These are phyloP conservation scores for Tetraselmis striata DNA, from an alignment of 139 green algal genomes.

Conservation along the genomic window DNA sequence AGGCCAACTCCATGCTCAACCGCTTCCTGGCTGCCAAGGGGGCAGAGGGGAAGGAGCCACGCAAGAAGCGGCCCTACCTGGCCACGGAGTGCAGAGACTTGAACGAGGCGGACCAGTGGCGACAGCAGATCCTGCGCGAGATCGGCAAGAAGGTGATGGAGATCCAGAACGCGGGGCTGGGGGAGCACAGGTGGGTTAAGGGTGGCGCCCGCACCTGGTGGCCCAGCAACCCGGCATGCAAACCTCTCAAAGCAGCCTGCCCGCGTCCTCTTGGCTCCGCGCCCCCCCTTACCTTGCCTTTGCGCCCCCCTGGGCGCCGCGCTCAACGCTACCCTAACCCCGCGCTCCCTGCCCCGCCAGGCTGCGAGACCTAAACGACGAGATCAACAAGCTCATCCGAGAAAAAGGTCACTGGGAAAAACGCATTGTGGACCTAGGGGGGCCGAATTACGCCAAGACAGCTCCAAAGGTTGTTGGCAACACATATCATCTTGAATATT, in stretches of 20 bases:
- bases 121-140: slow-evolving; percentile 91
- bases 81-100: slow-evolving; percentile 86
- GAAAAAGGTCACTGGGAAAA: slow-evolving; percentile 97
- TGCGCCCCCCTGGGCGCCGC: too few species aligned
- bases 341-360: too few species aligned
- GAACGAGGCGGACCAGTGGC: slow-evolving; percentile 90
- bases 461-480: slow-evolving; percentile 64
- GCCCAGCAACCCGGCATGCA: too few species aligned
- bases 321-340: too few species aligned
- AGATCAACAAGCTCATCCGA: slow-evolving; percentile 99
- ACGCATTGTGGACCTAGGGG: slow-evolving; percentile 91
- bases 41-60: slow-evolving; percentile 53
- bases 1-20: slow-evolving; percentile 96
- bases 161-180: slow-evolving; percentile 98
- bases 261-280: too few species aligned
- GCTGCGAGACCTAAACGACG: slow-evolving; percentile 96
- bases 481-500: too few species aligned
- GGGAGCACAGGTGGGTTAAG: slow-evolving; percentile 75
- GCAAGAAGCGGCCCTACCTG: slow-evolving; percentile 76
- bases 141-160: slow-evolving; percentile 97
- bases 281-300: too few species aligned
- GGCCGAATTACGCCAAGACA: slow-evolving; percentile 83
- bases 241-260: too few species aligned
- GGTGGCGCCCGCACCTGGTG: too few species aligned
- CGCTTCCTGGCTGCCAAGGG: slow-evolving; percentile 73